Evolutionary conservation across 805 yeast genomes (phyloP).

Genomic region (Candida hungchunana): DNA sequence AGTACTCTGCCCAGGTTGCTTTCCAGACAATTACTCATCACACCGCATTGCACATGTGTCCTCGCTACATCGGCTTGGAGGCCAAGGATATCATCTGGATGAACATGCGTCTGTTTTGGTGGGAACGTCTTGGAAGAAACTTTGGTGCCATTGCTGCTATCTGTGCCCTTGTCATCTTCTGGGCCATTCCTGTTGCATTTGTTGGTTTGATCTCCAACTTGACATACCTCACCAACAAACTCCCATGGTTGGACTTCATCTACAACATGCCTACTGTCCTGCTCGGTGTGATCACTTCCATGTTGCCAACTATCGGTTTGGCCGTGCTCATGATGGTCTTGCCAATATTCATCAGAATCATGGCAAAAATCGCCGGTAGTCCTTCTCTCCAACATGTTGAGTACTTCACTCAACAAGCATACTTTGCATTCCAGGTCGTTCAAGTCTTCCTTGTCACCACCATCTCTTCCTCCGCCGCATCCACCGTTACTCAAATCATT

Average conservation of each 20-base stretch:
- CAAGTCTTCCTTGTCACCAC: conserved; percentile 72
- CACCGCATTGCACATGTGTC: conserved; percentile 57
- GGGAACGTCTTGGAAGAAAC: conserved; percentile 61
- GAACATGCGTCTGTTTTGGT: conserved; percentile 75
- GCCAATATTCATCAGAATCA: conserved; percentile 58
- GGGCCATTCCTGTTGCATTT: conserved; percentile 79
- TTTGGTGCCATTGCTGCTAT: conserved; percentile 50
- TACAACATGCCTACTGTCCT: conserved; percentile 48
- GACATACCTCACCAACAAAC: conserved; percentile 53
- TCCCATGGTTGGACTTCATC: conserved; percentile 53
- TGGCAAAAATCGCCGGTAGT: conserved; percentile 60
- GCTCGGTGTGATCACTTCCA: conserved; percentile 62
- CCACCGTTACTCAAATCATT: conserved; percentile 59
- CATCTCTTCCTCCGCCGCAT: conserved; percentile 65
- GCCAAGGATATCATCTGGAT: conserved; percentile 66
- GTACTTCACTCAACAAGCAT: conserved; percentile 60
- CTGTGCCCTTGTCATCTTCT: conserved; percentile 51
- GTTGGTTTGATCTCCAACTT: conserved; percentile 72
- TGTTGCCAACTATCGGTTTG: conserved; percentile 63
- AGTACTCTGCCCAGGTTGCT: conserved; percentile 72
- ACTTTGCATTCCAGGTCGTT: conserved; percentile 65
- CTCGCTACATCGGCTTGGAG: conserved; percentile 57
- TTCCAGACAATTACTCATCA: conserved; percentile 61
- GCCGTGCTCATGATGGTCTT: conserved; percentile 61
- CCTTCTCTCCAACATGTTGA: conserved; percentile 56